Base-by-base conservation (phyloP, 106 monocot genomes). In the Apostasia ramifera region DNA sequence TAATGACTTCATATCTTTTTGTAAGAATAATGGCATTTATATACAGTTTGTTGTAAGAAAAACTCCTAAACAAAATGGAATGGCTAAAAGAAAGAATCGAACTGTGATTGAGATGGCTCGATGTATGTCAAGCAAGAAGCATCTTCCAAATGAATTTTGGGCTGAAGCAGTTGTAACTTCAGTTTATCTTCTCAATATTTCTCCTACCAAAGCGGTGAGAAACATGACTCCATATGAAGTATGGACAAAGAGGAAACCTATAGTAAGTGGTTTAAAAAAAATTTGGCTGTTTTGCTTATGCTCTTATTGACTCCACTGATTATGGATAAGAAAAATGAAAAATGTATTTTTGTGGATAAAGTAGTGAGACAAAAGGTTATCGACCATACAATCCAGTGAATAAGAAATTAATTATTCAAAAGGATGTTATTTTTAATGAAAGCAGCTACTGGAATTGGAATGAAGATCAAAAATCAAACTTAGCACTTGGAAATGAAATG, bases 271-370 rank as follows among this genome's bases (percentile, higher is more conserved):
- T 70, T 65, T 26, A 54, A 15, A 70, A 61, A 43, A 3, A 63
- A 1, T 77, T 77, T 77, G 50, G 77, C 55, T 70, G 54, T 49
- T 55, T 77, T 70, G 69, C 77, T 40, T 77, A 70, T 77, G 60
- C 69, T 5, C 63, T 77, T 1, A 48, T 61, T 54, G 40, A 41
- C 56, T 64, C 70, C 15, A 4, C 1, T 39, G 40, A 55, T 70
- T 63, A 1, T 76, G 1, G 77, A 77, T 65, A 57, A 78, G 4
- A 78, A 65, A 5, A 50, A 60, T 44, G 54, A 61, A 70, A 77
- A 70, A 70, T 76, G 68, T 60, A 76, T 69, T 40, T 61, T 76
- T 55, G 10, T 70, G 57, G 76, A 1, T 77, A 69, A 63, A 62
- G 69, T 55, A 6, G 9, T 63, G 66, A 78, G n/a, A 47, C 4